Evolutionary conservation across 345 rosid species (phyloP), one percentile per base, ranked within the genome.

Genomic region (Hibiscus tridactylites): DNA sequence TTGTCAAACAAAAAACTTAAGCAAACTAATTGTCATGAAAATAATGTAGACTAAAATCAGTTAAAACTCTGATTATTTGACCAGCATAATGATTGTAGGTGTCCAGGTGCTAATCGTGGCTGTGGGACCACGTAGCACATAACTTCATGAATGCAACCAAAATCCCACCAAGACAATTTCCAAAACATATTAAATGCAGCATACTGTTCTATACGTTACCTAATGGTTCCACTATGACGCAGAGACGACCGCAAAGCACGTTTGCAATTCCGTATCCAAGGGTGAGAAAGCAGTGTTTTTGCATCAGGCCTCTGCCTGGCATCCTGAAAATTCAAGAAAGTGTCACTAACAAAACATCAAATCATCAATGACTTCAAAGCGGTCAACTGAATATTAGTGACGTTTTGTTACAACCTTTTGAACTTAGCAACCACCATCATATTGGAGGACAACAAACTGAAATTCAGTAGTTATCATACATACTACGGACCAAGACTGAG

Each of bases 301-400:
- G 99, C 99, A 88, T 96, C 99, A 68, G 99, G 99, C 82, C 99
- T 86, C 82, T 91, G 92, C 65, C 98, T 87, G 68, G 99, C 90
- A 87, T 96, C 99, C 99, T 96, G 84, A 62, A 77, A 80, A 75
- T 37, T 64, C 68, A 75, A 75, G 61, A 54, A 72, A 68, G 73
- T 15, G 37, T 39, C 72, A 69, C 46, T 61, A 65, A 75, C 21
- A 63, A 73, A n/a, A 49, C 33, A 71, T 37, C 37, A 61, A 33
- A 65, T 54, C 68, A 50, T 37, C n/a, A 16, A 19, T 71, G 59
- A 59, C 24, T 59, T 57, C 46, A 71, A 71, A 42, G 15, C 13
- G 37, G 26, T 42, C 66, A 24, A 59, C 7, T 54, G 13, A 70
- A 59, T 63, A 61, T 71, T 59, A 57, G 12, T 71, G 65, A 28